Evolutionary conservation across 495 filamentous ascomycete genomes (phyloP).

Genomic region (Patellaria atrata): DNA sequence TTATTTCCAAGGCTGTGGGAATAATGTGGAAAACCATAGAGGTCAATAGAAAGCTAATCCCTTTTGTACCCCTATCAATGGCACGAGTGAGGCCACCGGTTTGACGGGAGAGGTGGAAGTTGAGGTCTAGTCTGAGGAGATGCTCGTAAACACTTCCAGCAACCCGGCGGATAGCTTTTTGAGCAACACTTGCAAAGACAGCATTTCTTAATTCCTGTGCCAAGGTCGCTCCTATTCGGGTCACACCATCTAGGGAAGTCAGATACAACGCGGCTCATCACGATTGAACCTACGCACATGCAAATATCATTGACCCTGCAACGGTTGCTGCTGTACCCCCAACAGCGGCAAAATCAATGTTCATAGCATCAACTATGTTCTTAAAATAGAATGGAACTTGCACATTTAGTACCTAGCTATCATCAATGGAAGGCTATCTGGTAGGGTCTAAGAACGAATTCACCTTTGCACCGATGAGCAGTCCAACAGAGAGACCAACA

Average conservation of each 20-base stretch:
- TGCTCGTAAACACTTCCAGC: conserved; percentile 89
- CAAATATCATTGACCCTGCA: conserved; percentile 82
- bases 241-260: conserved; percentile 51
- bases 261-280: background rate
- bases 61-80: conserved; percentile 93
- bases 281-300: conserved; percentile 35
- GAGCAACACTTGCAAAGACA: conserved; percentile 89
- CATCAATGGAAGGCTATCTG: background rate
- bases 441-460: conserved; percentile 1
- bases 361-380: conserved; percentile 92
- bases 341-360: conserved; percentile 70
- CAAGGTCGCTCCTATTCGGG: conserved; percentile 70
- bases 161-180: conserved; percentile 86
- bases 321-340: conserved; percentile 79
- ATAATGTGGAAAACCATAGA: conserved; percentile 98
- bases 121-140: conserved; percentile 72
- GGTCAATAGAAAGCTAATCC: conserved; percentile 88
- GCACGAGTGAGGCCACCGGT: conserved; percentile 89
- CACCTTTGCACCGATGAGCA: conserved; percentile 81
- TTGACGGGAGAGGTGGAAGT: conserved; percentile 86
- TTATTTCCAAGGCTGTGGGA: conserved; percentile 85
- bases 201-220: conserved; percentile 91
- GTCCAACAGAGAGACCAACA: conserved; percentile 62
- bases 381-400: conserved; percentile 99
- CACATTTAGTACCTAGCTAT: conserved; percentile 71